Conservation (phyloP, 768 basidiomycete genomes). For the Tylopilus sp. region DNA sequence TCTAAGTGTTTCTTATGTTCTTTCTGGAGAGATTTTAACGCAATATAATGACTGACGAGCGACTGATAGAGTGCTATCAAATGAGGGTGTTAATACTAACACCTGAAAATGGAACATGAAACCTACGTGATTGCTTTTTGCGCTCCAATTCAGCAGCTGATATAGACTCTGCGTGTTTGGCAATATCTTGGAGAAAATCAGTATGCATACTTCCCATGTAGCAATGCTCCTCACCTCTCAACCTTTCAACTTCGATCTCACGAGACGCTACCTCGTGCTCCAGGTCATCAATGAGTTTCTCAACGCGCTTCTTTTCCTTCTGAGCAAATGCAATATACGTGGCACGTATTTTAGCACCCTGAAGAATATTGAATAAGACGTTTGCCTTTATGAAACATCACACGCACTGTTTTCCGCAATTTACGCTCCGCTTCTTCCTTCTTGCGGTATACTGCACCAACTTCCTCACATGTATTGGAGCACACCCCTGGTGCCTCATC, state of each 20-base stretch:
- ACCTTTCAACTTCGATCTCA: slow-evolving; percentile 69
- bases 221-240: slow-evolving; percentile 52
- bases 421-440: slow-evolving; percentile 72
- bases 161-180: slow-evolving; percentile 72
- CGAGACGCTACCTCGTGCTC: slow-evolving; percentile 56
- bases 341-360: slow-evolving; percentile 91
- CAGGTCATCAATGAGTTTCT: slow-evolving; percentile 54
- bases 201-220: neutral
- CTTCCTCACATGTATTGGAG: slow-evolving; percentile 68
- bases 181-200: slow-evolving; percentile 52
- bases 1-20: too few species aligned
- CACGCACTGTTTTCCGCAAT: slow-evolving; percentile 71
- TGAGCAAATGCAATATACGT: slow-evolving; percentile 85
- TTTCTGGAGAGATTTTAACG: slow-evolving; percentile 71
- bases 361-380: neutral
- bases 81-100: slow-evolving; percentile 1
- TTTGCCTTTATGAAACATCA: neutral
- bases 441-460: slow-evolving; percentile 68
- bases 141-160: slow-evolving; percentile 78
- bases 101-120: neutral
- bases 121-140: slow-evolving; percentile 84
- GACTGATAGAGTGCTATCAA: slow-evolving; percentile 71
- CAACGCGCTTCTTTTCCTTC: slow-evolving; percentile 84
- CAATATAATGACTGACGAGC: slow-evolving; percentile 67
- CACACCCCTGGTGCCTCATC: slow-evolving; percentile 87